Conservation (phyloP, 1,139 yeast species). For the Yamadazyma mexicana region DNA sequence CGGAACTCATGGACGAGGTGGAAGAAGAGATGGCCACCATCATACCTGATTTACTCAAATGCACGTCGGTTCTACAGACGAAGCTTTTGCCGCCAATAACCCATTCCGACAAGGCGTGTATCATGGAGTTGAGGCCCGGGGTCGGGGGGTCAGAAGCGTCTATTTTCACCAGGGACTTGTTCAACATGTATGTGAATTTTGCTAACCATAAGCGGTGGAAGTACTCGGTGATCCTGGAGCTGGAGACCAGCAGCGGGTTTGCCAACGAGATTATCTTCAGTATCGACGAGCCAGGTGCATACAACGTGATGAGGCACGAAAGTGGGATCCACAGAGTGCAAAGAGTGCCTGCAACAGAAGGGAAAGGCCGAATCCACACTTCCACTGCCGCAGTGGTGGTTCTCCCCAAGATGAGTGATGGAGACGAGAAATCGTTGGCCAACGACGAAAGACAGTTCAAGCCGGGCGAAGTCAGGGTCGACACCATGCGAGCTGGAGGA, state of each 20-base stretch:
- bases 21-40: constrained; percentile 30
- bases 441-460: constrained; percentile 74
- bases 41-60: constrained; percentile 34
- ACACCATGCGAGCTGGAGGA: constrained; percentile 96
- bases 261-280: constrained; percentile 75
- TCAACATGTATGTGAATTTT: constrained; percentile 78
- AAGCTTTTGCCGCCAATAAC: constrained; percentile 74
- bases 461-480: constrained; percentile 87
- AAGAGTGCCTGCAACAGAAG: constrained; percentile 88
- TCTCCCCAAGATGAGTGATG: constrained; percentile 71
- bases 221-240: constrained; percentile 56
- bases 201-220: constrained; percentile 71
- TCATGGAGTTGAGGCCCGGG: constrained; percentile 89
- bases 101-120: constrained; percentile 74
- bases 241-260: constrained; percentile 60
- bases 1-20: constrained; percentile 23
- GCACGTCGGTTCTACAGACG: constrained; percentile 49
- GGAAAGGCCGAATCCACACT: constrained; percentile 92
- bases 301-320: constrained; percentile 72
- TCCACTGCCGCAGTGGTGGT: constrained; percentile 96
- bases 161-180: constrained; percentile 76
- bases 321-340: constrained; percentile 98
- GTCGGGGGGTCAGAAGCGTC: constrained; percentile 96
- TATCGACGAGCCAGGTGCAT: constrained; percentile 76
- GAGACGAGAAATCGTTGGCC: constrained; percentile 54